These are phyloP conservation scores for Lachancea thermotolerans DNA, from an alignment of 805 yeast species.

Conservation along the genomic window DNA sequence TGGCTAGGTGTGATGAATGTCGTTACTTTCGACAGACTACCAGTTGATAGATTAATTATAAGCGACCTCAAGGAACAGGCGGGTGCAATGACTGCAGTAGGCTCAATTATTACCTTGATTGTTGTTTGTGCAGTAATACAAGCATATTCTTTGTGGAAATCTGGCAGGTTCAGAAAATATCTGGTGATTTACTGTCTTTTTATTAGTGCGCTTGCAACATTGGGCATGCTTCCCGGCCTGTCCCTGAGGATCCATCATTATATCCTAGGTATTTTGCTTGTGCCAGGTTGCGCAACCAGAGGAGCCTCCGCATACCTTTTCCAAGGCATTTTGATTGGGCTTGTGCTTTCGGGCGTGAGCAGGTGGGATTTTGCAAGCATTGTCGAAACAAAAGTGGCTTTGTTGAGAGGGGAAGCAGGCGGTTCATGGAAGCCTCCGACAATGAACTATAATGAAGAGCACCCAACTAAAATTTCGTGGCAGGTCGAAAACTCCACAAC, in stretches of 20 bases:
- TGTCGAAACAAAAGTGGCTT: constrained; percentile 62
- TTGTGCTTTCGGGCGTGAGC: constrained; percentile 76
- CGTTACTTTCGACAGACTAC: constrained; percentile 80
- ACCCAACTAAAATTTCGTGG: constrained; percentile 28
- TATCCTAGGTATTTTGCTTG: constrained; percentile 63
- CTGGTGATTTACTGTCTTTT: constrained; percentile 46
- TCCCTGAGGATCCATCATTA: constrained; percentile 77
- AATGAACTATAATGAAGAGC: constrained; percentile 23
- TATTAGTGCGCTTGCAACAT: constrained; percentile 36
- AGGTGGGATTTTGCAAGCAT: constrained; percentile 93
- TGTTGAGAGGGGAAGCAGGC: constrained; percentile 70
- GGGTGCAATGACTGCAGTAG: constrained; percentile 65
- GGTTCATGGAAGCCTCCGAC: constrained; percentile 44
- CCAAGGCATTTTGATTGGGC: constrained; percentile 80
- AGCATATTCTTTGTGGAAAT: constrained; percentile 72
- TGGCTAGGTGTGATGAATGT: constrained; percentile 85
- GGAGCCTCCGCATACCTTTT: constrained; percentile 65
- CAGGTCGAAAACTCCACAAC: constrained; percentile 11
- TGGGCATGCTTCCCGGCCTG: constrained; percentile 55
- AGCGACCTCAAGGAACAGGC: constrained; percentile 67
- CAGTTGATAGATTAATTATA: constrained; percentile 75
- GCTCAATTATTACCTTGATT: constrained; percentile 42
- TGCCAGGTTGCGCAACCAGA: constrained; percentile 79
- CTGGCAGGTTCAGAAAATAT: constrained; percentile 60
- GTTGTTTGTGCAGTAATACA: constrained; percentile 58